phyloP scores from a whole-genome alignment of 805 yeast species.

The Cyberlindnera nakhonratchasimensis region DNA sequence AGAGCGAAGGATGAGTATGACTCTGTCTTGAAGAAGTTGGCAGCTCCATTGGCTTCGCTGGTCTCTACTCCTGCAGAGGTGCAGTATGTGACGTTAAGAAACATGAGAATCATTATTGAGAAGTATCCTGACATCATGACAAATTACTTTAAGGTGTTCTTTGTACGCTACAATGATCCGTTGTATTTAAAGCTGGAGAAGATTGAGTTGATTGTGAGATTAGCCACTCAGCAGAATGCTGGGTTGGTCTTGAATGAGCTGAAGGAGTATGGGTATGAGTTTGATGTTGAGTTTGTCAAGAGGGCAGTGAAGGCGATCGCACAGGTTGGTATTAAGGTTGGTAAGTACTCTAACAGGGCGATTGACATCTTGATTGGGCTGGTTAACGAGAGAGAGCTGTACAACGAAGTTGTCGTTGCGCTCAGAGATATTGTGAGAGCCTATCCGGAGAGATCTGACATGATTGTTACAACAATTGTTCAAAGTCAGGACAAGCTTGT shows the following conservation, averaged over 20 bases:
- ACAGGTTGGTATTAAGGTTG: constrained; percentile 64
- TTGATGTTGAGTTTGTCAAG: constrained; percentile 73
- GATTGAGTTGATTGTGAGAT: constrained; percentile 67
- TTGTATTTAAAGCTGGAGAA: constrained; percentile 73
- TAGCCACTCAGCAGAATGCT: constrained; percentile 59
- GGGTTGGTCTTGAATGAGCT: constrained; percentile 61
- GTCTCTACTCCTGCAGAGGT: constrained; percentile 90
- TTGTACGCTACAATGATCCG: constrained; percentile 84
- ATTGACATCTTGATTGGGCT: constrained; percentile 58
- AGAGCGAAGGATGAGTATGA: constrained; percentile 35
- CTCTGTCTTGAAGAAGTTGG: constrained; percentile 59
- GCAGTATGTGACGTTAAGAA: constrained; percentile 88
- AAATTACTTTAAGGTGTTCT: constrained; percentile 82
- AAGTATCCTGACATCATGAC: constrained; percentile 78
- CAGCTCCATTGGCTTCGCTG: constrained; percentile 84
- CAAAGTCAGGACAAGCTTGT: constrained; percentile 45
- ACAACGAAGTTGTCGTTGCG: constrained; percentile 59
- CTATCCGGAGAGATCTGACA: constrained; percentile 48
- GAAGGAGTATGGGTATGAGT: constrained; percentile 79
- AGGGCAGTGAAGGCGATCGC: constrained; percentile 66
- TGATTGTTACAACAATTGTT: constrained; percentile 53
- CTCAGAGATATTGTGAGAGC: constrained; percentile 65
- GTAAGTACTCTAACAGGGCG: constrained; percentile 48
- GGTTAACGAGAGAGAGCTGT: constrained; percentile 59
- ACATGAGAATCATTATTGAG: constrained; percentile 84